Evolutionary conservation across 768 basidiomycete genomes (phyloP), one percentile per base, ranked within the genome.

Genomic region (Mycena epipterygia): DNA sequence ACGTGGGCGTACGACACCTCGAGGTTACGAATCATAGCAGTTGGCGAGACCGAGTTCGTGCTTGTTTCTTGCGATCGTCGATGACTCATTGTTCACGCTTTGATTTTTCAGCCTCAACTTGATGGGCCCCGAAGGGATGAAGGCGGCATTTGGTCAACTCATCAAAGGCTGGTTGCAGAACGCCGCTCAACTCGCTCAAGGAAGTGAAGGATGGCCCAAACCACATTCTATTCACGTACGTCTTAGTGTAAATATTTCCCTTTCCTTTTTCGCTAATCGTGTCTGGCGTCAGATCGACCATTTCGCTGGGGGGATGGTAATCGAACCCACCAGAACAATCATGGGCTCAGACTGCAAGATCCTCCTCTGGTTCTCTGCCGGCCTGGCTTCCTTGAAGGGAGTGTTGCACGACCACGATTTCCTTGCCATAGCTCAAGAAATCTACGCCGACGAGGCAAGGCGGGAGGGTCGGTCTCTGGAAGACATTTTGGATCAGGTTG

Each of bases 271-370:
- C 27, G 5, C 32, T 61, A 19, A 56, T 29, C 16, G 19, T 25
- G 16, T 11, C 39, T 17, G 5, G 13, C 39, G 13, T 5, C 51
- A 73, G 71, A 25, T 73, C 12, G 71, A 73, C 37, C 69, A 61
- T 12, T 23, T 11, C 59, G 14, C 5, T 12, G 71, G 71, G 11
- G 71, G 67, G 5, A 17, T 25, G 2, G 48, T 66, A 4, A n/a
- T 73, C 5, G 63, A 65, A 58, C 25, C 42, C 32, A 65, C 67
- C 21, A 73, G 65, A 41, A 8, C 32, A 41, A 30, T 61, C 29
- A 32, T 73, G 13, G 71, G 71, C 13, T 42, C 71, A 11, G 64
- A 55, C 3, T 73, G 71, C 63, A 73, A 69, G 27, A 64, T 19
- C 7, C 67, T 73, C 2, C 12, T 62, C 0, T 73, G 51, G 51